These are phyloP conservation scores for Nakazawaea wyomingensis DNA, from an alignment of 805 yeast genomes.

Conservation along the genomic window DNA sequence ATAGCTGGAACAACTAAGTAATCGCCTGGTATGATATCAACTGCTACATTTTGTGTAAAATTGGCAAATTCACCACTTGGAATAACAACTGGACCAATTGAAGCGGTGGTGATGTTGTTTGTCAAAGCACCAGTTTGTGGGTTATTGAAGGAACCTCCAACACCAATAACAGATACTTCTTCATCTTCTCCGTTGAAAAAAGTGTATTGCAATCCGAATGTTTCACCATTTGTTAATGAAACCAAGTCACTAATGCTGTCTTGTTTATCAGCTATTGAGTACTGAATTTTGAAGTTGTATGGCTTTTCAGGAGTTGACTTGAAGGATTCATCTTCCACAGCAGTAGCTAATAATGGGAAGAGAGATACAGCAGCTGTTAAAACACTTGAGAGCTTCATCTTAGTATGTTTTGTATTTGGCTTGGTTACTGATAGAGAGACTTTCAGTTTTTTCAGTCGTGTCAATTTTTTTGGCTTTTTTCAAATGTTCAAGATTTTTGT, in stretches of 20 bases:
- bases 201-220: slow-evolving; percentile 44
- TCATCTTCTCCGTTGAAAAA: slow-evolving; percentile 49
- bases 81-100: slow-evolving; percentile 55
- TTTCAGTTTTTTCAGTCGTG: background rate
- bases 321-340: slow-evolving; percentile 19
- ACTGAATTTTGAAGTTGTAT: slow-evolving; percentile 43
- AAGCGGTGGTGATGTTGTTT: slow-evolving; percentile 61
- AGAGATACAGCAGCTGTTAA: slow-evolving; percentile 5
- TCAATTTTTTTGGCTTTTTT: no score
- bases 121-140: slow-evolving; percentile 45
- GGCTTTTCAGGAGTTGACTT: slow-evolving; percentile 31
- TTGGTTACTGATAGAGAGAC: background rate
- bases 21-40: slow-evolving; percentile 52
- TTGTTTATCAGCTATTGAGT: slow-evolving; percentile 42
- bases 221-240: slow-evolving; percentile 45
- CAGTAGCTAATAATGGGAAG: slow-evolving; percentile 5
- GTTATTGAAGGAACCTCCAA: slow-evolving; percentile 60
- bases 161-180: slow-evolving; percentile 53
- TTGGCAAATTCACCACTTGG: slow-evolving; percentile 41
- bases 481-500: no score
- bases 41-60: slow-evolving; percentile 55
- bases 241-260: slow-evolving; percentile 35
- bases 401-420: background rate
- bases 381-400: slow-evolving; percentile 19
- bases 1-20: slow-evolving; percentile 58